Evolutionary conservation across 2,329 filamentous ascomycete species (phyloP).

Genomic region (Penicillium nordicum): DNA sequence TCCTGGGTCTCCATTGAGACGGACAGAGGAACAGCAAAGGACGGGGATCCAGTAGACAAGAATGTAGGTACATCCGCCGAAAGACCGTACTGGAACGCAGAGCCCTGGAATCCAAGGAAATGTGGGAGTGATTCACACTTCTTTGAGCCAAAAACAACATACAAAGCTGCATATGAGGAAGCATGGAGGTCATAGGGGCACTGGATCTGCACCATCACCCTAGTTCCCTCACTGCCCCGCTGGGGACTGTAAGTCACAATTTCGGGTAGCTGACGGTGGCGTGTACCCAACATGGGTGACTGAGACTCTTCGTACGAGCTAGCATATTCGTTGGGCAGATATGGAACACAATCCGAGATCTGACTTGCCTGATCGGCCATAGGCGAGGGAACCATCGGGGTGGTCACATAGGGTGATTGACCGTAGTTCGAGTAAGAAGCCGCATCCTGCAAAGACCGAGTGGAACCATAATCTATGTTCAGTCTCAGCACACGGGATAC

Average conservation of each 20-base stretch:
- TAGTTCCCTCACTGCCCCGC: conserved; percentile 65
- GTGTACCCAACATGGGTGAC: conserved; percentile 63
- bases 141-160: conserved; percentile 73
- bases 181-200: conserved; percentile 71
- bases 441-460: conserved; percentile 39
- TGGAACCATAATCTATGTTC: conserved; percentile 36
- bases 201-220: conserved; percentile 69
- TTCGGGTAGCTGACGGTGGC: conserved; percentile 58
- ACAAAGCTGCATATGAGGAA: conserved; percentile 54
- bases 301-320: conserved; percentile 60
- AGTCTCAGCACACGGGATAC: conserved; percentile 16
- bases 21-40: conserved; percentile 56
- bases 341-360: conserved; percentile 41
- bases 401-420: conserved; percentile 39
- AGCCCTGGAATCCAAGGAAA: conserved; percentile 56
- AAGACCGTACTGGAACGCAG: conserved; percentile 67
- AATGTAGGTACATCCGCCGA: conserved; percentile 68
- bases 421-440: conserved; percentile 41
- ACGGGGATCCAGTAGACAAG: conserved; percentile 53
- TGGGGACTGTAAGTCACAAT: conserved; percentile 68
- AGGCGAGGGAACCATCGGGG: conserved; percentile 39
- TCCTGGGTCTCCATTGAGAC: conserved; percentile 59
- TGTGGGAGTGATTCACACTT: conserved; percentile 66
- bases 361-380: conserved; percentile 42
- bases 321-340: conserved; percentile 38